These are phyloP conservation scores for Chiua virens DNA, from an alignment of 768 basidiomycete species.

Conservation along the genomic window DNA sequence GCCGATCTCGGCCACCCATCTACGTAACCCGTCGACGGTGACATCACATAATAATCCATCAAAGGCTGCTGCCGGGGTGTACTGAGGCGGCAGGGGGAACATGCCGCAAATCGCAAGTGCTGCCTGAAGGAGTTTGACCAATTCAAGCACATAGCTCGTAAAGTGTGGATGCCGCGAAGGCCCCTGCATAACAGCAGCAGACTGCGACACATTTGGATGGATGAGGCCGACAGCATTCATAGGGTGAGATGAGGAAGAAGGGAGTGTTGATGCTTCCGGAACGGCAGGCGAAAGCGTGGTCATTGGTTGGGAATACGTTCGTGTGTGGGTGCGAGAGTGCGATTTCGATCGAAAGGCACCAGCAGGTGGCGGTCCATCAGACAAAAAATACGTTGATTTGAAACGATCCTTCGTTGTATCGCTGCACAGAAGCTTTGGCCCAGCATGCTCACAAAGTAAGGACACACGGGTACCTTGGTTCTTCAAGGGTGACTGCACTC, in stretches of 20 bases:
- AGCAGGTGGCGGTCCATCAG: conserved; percentile 34
- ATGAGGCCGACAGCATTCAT: conserved; percentile 8
- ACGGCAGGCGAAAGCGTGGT: conserved; percentile 23
- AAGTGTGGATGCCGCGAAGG: conserved; percentile 44
- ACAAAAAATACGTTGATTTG: conserved; percentile 64
- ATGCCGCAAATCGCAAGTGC: conserved; percentile 71
- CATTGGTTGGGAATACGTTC: conserved; percentile 29
- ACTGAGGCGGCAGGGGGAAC: conserved; percentile 38
- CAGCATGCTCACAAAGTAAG: conserved; percentile 5
- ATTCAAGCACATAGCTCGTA: conserved; percentile 66
- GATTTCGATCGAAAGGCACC: conserved; percentile 28
- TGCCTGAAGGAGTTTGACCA: conserved; percentile 74
- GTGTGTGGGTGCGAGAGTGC: conserved; percentile 30
- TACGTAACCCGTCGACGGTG: conserved; percentile 68
- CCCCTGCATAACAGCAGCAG: conserved; percentile 1
- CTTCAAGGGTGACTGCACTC: conserved; percentile 72
- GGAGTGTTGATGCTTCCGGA: conserved; percentile 24
- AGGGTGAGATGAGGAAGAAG: conserved; percentile 22
- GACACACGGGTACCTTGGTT: conserved; percentile 50
- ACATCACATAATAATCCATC: conserved; percentile 80
- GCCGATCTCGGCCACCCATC: conserved; percentile 68
- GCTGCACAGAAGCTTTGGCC: conserved; percentile 35
- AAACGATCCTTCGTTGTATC: conserved; percentile 83
- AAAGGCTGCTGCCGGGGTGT: conserved; percentile 18
- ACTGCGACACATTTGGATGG: conserved; percentile 19